Conservation (phyloP, 2,329 filamentous ascomycete species). For the Neofusicoccum laricinum region DNA sequence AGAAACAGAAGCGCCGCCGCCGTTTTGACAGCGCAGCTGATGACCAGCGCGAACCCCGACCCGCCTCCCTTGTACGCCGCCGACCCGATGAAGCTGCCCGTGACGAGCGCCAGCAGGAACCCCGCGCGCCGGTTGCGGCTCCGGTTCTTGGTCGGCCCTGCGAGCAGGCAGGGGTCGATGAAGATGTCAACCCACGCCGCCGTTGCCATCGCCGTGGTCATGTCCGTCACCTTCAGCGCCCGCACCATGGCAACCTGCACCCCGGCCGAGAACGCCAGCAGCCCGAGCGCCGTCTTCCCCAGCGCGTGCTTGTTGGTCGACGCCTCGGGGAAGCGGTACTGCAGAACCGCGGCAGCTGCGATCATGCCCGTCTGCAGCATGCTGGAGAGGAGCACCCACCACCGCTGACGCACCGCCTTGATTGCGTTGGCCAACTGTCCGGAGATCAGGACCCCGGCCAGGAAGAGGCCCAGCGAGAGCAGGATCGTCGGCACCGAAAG, state of each 20-base stretch:
- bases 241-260: background rate
- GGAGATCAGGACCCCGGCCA: constrained; percentile 4
- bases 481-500: background rate
- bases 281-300: background rate
- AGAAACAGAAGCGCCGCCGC: background rate
- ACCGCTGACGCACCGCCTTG: background rate
- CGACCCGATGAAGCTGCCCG: constrained; percentile 13
- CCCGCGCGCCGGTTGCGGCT: background rate
- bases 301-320: background rate
- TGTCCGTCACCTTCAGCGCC: background rate
- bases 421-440: constrained; percentile 15
- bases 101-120: constrained; percentile 8
- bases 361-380: background rate
- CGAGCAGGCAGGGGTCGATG: constrained; percentile 3
- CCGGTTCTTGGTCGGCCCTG: background rate
- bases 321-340: background rate
- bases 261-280: background rate
- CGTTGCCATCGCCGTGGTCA: constrained; percentile 17
- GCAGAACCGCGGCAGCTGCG: background rate
- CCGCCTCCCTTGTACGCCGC: background rate
- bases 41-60: background rate
- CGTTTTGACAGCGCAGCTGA: background rate
- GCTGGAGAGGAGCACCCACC: constrained; percentile 14
- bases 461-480: constrained; percentile 11
- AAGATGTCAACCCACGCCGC: constrained; percentile 14